These are phyloP conservation scores for Darksidea phi DNA, from an alignment of 495 filamentous ascomycete species.

Conservation along the genomic window DNA sequence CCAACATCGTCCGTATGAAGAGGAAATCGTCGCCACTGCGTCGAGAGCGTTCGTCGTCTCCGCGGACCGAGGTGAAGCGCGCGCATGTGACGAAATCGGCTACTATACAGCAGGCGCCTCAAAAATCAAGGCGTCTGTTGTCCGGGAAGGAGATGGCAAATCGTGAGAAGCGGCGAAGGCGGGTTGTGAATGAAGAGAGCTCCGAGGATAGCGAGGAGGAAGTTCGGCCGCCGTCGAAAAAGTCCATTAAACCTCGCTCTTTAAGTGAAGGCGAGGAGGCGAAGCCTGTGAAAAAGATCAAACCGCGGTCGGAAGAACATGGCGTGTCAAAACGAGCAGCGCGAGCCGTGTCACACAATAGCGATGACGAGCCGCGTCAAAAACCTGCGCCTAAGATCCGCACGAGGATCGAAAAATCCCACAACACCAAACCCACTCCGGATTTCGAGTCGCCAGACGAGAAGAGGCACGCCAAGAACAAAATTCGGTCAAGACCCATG, in stretches of 20 bases:
- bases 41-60: conserved; percentile 31
- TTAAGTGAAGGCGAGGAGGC: conserved; percentile 33
- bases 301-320: conserved; percentile 22
- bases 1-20: conserved; percentile 16
- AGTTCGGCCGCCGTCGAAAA: conserved; percentile 23
- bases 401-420: conserved; percentile 10
- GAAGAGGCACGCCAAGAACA: conserved; percentile 14
- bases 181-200: conserved; percentile 23
- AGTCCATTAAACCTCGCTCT: conserved; percentile 23
- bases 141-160: conserved; percentile 34
- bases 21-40: conserved; percentile 24
- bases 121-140: conserved; percentile 31
- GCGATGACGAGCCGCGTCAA: conserved; percentile 16
- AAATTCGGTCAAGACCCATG: conserved; percentile 10
- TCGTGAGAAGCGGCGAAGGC: conserved; percentile 25
- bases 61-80: conserved; percentile 26
- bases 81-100: conserved; percentile 13
- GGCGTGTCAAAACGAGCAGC: conserved; percentile 5
- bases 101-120: conserved; percentile 7
- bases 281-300: conserved; percentile 24
- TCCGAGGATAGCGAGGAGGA: conserved; percentile 30
- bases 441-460: conserved; percentile 33
- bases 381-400: conserved; percentile 17
- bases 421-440: conserved; percentile 18
- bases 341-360: conserved; percentile 20